Evolutionary conservation across 1,284 basidiomycete species (phyloP).

Genomic region (Moesziomyces sp.): DNA sequence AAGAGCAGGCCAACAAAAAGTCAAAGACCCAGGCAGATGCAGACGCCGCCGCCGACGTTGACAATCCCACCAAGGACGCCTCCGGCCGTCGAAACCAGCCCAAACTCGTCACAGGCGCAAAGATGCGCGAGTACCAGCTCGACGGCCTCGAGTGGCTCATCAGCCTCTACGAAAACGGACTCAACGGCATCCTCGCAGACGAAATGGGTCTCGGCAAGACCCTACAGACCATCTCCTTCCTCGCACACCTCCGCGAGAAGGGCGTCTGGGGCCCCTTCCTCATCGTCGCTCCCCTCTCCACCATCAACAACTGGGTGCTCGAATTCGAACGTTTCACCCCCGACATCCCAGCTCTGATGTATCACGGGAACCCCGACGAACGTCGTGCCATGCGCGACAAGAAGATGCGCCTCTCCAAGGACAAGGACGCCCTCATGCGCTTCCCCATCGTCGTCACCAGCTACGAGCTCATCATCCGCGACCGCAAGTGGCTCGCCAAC

Average conservation of each 20-base stretch:
- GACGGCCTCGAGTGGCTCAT: constrained; percentile 98
- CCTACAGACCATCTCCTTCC: constrained; percentile 90
- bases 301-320: constrained; percentile 88
- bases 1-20: constrained; percentile 40
- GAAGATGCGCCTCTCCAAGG: constrained; percentile 30
- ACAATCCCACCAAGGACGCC: constrained; percentile 19
- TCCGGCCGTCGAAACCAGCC: constrained; percentile 73
- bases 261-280: constrained; percentile 83
- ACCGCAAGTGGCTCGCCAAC: constrained; percentile 52
- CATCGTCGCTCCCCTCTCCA: constrained; percentile 89
- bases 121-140: constrained; percentile 88
- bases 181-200: constrained; percentile 89
- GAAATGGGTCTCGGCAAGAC: constrained; percentile 94
- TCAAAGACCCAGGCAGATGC: constrained; percentile 71
- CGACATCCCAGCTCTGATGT: constrained; percentile 82
- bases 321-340: constrained; percentile 82
- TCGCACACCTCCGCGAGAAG: constrained; percentile 84
- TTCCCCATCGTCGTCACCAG: constrained; percentile 81
- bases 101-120: constrained; percentile 82
- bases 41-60: constrained; percentile 72
- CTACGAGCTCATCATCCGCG: constrained; percentile 86
- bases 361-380: constrained; percentile 84
- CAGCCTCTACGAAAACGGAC: constrained; percentile 88
- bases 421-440: constrained; percentile 35
- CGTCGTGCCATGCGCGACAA: constrained; percentile 77